Evolutionary conservation across 129 eudicot species (phyloP), one percentile per base, ranked within the genome.

Genomic region (Gnaphalium uliginosum): DNA sequence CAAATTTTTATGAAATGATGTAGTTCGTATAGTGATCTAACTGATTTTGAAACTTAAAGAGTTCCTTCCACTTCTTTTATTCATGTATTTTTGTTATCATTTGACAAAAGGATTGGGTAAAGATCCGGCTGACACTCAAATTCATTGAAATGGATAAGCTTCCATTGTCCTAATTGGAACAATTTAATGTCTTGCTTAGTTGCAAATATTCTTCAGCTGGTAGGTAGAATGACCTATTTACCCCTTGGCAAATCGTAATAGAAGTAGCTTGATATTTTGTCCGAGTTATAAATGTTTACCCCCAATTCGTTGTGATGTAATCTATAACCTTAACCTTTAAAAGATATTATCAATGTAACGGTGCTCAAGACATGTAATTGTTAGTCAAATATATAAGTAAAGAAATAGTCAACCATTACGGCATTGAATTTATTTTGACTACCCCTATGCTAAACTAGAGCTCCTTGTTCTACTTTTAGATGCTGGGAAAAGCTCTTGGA

Each of bases 401-500:
- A 3, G 2, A 48, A 6, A 27, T 46, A 3, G 26, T 68, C 22
- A 41, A 23, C 18, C 24, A 5, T 22, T 0, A 22, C 11, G 15
- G 18, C 66, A 3, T 60, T 60, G 14, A 6, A 3, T 4, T 4
- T 64, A 22, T 68, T 64, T 11, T 27, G 26, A 46, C 29, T 29
- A 46, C 33, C 33, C 22, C 30, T 10, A 62, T 41, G 39, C 61
- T 57, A 26, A 75, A 32, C 59, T 61, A 61, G 46, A 53, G 71
- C 81, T 81, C 32, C 50, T 77, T 69, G 26, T 77, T 77, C 73
- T 11, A 71, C 32, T 83, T 41, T 81, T 84, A 90, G 98, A 78
- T 85, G 68, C 72, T 94, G 67, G 98, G 98, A 72, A 89, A 88
- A 82, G 97, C 97, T 73, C 85, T 94, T 48, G 93, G 96, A 60